A percentile compares a stretch with the other conserved stretches of the same genome.
Conservation (phyloP, 148 eudicot genomes). For the Euryodendron excelsum region DNA sequence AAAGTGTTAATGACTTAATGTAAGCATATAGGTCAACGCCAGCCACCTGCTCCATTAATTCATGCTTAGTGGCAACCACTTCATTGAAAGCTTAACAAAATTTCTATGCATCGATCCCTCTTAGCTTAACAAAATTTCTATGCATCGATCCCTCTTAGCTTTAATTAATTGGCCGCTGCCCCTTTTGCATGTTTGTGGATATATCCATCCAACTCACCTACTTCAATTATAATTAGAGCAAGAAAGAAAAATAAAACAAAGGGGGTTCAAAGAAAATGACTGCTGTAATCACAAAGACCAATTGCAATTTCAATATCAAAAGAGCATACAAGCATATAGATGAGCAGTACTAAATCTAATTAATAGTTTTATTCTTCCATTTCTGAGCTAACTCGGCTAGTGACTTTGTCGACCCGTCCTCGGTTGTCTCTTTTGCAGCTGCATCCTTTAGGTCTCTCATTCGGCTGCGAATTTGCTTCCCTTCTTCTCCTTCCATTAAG, state of each 20-base stretch:
- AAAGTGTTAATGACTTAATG: too few relatives aligned
- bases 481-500: conserved; percentile 43
- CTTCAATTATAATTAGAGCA: not conserved
- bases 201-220: not conserved
- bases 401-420: conserved; percentile 30
- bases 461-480: conserved; percentile 17
- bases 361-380: conserved; percentile 13
- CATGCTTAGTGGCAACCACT: not conserved
- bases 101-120: not conserved
- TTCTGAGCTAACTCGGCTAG: conserved; percentile 21
- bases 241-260: not conserved
- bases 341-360: not conserved
- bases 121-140: not conserved
- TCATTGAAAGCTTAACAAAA: not conserved
- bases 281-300: not conserved
- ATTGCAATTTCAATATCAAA: not conserved
- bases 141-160: too few relatives aligned
- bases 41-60: too few relatives aligned
- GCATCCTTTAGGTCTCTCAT: conserved; percentile 27
- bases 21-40: too few relatives aligned
- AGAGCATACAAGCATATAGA: not conserved
- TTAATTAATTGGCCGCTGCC: not conserved
- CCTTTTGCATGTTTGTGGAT: not conserved
- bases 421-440: conserved; percentile 17
- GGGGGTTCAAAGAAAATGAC: not conserved